Conservation (phyloP, 495 filamentous ascomycete species). For the Lasiosphaeria miniovina region DNA sequence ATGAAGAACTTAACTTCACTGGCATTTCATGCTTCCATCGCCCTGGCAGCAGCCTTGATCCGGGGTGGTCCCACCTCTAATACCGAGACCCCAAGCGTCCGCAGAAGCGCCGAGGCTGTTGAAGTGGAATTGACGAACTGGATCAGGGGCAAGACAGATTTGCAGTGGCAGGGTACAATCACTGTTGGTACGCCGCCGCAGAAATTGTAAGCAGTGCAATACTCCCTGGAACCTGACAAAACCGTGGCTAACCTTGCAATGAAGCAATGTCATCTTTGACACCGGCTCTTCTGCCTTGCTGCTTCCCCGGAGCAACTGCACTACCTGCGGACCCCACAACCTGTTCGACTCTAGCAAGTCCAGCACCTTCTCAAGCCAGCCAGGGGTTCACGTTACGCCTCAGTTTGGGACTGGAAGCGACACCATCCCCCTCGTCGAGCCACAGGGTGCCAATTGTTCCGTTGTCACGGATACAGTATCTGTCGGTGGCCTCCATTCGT, state of each 20-base stretch:
- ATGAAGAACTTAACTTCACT: background rate
- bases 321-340: constrained; percentile 16
- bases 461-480: constrained; percentile 26
- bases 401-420: constrained; percentile 20
- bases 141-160: constrained; percentile 1
- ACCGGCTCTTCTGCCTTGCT: constrained; percentile 23
- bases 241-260: background rate
- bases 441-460: constrained; percentile 23
- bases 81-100: background rate
- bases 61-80: background rate
- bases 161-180: constrained; percentile 28
- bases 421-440: constrained; percentile 11
- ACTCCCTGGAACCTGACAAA: background rate
- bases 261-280: constrained; percentile 29
- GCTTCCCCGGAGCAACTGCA: constrained; percentile 24
- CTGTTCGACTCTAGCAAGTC: constrained; percentile 19
- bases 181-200: constrained; percentile 25
- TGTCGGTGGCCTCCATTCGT: constrained; percentile 20
- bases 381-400: background rate
- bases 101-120: background rate
- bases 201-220: constrained; percentile 18
- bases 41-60: background rate
- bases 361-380: constrained; percentile 16
- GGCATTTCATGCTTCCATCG: background rate
- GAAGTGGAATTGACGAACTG: constrained; percentile 16